These are phyloP conservation scores for Acanthamoeba rhysodes DNA, from an alignment of 208 protist genomes.

Conservation along the genomic window DNA sequence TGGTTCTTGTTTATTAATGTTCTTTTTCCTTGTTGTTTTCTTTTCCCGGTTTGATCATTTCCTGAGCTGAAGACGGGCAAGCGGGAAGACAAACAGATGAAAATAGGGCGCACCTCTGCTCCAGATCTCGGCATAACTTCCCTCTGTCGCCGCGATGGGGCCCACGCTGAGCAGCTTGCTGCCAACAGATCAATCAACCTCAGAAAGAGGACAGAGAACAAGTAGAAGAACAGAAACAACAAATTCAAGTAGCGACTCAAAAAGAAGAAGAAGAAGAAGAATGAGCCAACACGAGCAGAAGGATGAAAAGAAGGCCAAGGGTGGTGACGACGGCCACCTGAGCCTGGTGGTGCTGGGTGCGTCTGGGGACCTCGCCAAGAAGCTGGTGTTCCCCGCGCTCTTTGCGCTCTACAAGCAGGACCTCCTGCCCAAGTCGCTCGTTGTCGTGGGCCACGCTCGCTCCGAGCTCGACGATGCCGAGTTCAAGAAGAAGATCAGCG, in stretches of 20 bases:
- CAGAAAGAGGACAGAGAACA: neutral
- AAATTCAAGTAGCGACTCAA: neutral
- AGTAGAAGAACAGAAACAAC: neutral
- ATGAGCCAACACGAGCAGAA: neutral
- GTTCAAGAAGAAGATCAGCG: slow-evolving; percentile 67
- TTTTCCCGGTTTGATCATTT: neutral
- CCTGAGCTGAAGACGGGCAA: neutral
- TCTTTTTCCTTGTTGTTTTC: too few species aligned
- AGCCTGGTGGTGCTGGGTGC: slow-evolving; percentile 32
- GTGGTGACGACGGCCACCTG: neutral
- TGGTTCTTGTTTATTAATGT: too few species aligned
- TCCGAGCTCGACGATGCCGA: slow-evolving; percentile 78
- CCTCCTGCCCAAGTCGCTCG: slow-evolving; percentile 77
- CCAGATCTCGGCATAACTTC: neutral
- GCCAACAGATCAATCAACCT: neutral
- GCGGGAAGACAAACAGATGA: neutral
- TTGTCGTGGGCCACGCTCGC: slow-evolving; percentile 86
- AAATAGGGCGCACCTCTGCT: neutral
- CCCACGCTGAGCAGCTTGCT: too few species aligned
- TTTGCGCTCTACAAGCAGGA: slow-evolving; percentile 79
- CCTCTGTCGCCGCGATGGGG: neutral
- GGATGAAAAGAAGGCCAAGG: neutral
- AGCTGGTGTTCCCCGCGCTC: slow-evolving; percentile 84
- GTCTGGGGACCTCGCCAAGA: slow-evolving; percentile 83
- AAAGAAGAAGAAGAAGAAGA: too few species aligned